These are phyloP conservation scores for Triangularia verruculosa DNA, from an alignment of 2,329 filamentous ascomycete species.

Conservation along the genomic window DNA sequence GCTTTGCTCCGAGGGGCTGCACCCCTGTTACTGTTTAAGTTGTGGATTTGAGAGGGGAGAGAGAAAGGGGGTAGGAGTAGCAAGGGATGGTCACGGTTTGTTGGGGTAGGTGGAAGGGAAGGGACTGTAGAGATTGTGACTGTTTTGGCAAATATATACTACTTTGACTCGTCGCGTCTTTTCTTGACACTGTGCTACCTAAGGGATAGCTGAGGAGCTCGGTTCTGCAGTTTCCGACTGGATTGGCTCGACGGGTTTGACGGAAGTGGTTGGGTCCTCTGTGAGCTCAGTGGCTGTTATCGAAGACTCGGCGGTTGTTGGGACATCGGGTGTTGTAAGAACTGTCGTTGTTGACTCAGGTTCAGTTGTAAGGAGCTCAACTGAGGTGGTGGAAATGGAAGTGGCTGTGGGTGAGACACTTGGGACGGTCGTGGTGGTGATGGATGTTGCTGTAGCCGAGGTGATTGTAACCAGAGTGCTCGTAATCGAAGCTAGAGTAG, in stretches of 20 bases:
- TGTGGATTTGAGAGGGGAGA: not conserved
- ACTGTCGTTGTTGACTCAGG: not conserved
- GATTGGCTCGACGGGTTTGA: not conserved
- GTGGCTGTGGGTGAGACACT: not conserved
- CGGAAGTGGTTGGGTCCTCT: not conserved
- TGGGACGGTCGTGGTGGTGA: not conserved
- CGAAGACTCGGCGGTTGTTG: not conserved
- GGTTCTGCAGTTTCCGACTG: not conserved
- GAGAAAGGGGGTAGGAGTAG: not conserved
- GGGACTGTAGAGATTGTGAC: not conserved
- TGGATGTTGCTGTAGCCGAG: not conserved
- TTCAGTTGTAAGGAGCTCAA: not conserved
- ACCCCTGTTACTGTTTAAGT: not conserved
- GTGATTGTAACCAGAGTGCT: not conserved
- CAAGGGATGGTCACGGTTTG: not conserved
- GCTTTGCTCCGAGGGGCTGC: not conserved
- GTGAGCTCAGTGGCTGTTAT: not conserved
- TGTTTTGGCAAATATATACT: not conserved
- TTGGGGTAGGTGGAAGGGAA: not conserved
- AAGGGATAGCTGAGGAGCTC: too few relatives aligned
- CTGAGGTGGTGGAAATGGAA: too few relatives aligned
- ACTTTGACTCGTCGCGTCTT: too few relatives aligned
- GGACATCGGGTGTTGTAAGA: too few relatives aligned
- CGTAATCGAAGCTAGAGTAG: not conserved
- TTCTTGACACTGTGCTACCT: too few relatives aligned